Evolutionary conservation across 257 asterid genomes (phyloP).

Genomic region (Solanum etuberosum): DNA sequence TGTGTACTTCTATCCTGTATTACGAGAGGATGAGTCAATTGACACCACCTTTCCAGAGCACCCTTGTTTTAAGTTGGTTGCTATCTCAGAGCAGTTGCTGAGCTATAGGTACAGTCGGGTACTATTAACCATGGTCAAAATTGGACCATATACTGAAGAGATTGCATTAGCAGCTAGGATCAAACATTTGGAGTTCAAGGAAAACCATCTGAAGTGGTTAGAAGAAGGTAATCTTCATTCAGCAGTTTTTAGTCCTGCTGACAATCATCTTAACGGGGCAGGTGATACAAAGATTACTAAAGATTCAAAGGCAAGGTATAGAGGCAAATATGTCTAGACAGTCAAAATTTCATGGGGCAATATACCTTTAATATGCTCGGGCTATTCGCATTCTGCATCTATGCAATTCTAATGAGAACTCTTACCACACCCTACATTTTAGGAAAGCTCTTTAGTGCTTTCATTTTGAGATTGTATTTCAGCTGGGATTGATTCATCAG

Average conservation of each 20-base stretch:
- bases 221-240: constrained; percentile 95
- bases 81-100: constrained; percentile 75
- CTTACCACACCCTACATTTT: neutral
- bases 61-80: constrained; percentile 68
- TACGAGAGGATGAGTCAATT: constrained; percentile 53
- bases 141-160: constrained; percentile 56
- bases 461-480: neutral
- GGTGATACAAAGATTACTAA: constrained; percentile 37
- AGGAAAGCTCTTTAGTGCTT: neutral
- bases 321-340: constrained; percentile 92
- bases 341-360: neutral
- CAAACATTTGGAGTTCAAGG: constrained; percentile 63
- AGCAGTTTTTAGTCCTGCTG: constrained; percentile 74
- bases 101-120: constrained; percentile 88
- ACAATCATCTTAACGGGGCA: constrained; percentile 20
- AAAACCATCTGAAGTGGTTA: constrained; percentile 85
- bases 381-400: neutral
- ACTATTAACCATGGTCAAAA: constrained; percentile 60
- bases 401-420: neutral
- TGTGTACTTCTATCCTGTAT: constrained; percentile 83
- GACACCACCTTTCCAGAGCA: constrained; percentile 75
- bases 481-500: neutral
- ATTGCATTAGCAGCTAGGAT: constrained; percentile 56
- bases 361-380: neutral
- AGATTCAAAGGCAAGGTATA: constrained; percentile 62